phyloP scores from a whole-genome alignment of 257 asterid genomes.

The Echites panduratus region DNA sequence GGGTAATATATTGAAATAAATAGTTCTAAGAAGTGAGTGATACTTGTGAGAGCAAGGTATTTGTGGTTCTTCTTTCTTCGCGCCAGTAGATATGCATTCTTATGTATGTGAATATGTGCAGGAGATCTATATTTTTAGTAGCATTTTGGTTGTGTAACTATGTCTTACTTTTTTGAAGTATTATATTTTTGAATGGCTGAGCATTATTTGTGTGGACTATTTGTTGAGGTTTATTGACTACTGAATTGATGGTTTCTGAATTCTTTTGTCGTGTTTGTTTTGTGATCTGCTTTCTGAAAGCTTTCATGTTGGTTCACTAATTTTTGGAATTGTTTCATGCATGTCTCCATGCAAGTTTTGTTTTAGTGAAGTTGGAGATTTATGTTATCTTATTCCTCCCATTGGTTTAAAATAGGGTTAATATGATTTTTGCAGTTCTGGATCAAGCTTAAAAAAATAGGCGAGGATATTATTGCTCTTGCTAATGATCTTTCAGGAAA shows the following conservation, averaged over 20 bases:
- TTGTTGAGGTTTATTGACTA: background rate
- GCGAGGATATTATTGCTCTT: constrained; percentile 50
- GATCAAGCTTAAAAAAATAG: constrained; percentile 59
- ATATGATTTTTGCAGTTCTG: constrained; percentile 44
- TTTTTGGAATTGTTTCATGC: background rate
- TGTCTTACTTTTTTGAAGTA: background rate
- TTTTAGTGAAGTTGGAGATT: background rate
- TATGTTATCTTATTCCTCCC: background rate
- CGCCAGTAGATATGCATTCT: background rate
- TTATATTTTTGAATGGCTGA: background rate
- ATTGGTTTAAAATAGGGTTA: background rate
- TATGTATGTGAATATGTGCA: background rate
- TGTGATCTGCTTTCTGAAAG: background rate
- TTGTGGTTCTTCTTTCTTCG: background rate
- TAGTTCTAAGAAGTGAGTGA: background rate
- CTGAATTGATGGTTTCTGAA: background rate
- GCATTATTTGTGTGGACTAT: background rate
- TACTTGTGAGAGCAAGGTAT: background rate
- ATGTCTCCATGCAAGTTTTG: background rate
- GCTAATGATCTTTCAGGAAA: constrained; percentile 58
- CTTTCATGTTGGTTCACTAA: background rate
- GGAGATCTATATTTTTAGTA: background rate
- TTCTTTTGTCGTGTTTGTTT: background rate
- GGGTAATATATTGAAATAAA: background rate
- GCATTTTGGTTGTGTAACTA: background rate